Evolutionary conservation across 2,329 filamentous ascomycete genomes (phyloP).

Genomic region (Epicoccum nigrum): DNA sequence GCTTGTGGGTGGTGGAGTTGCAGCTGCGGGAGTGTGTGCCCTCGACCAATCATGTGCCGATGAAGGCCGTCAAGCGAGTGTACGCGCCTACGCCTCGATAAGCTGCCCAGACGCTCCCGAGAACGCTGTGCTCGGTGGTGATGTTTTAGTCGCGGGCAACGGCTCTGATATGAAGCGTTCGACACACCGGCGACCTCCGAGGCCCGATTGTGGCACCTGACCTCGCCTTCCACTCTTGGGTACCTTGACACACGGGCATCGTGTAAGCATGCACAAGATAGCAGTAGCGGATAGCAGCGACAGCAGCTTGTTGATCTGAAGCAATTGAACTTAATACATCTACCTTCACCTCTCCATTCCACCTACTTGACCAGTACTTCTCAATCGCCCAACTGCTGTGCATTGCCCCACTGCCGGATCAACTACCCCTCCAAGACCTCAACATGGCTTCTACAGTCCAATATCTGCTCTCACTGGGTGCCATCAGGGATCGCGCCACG

Average conservation of each 20-base stretch:
- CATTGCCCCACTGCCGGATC: conserved; percentile 9
- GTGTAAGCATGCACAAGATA: conserved; percentile 15
- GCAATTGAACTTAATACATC: not conserved
- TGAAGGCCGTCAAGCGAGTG: conserved; percentile 17
- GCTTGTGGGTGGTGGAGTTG: conserved; percentile 18
- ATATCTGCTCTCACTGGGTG: conserved; percentile 35
- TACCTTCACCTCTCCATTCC: not conserved
- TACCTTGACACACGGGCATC: conserved; percentile 5
- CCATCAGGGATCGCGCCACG: conserved; percentile 37
- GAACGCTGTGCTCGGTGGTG: not conserved
- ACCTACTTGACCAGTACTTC: not conserved
- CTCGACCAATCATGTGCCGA: conserved; percentile 13
- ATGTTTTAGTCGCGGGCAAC: conserved; percentile 5
- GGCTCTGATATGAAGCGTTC: conserved; percentile 7
- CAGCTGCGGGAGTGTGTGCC: conserved; percentile 13
- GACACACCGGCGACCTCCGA: conserved; percentile 16
- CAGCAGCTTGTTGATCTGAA: not conserved
- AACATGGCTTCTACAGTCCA: conserved; percentile 33
- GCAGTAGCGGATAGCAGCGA: not conserved
- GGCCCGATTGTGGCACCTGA: conserved; percentile 15
- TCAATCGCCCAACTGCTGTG: not conserved
- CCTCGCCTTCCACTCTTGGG: conserved; percentile 16
- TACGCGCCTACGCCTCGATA: conserved; percentile 17
- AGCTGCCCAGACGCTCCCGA: conserved; percentile 8
- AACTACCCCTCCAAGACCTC: conserved; percentile 9